Percentiles rank a stretch among this genome's conserved stretches.
These are phyloP conservation scores for Candida germanica DNA, from an alignment of 805 yeast species.

Conservation along the genomic window DNA sequence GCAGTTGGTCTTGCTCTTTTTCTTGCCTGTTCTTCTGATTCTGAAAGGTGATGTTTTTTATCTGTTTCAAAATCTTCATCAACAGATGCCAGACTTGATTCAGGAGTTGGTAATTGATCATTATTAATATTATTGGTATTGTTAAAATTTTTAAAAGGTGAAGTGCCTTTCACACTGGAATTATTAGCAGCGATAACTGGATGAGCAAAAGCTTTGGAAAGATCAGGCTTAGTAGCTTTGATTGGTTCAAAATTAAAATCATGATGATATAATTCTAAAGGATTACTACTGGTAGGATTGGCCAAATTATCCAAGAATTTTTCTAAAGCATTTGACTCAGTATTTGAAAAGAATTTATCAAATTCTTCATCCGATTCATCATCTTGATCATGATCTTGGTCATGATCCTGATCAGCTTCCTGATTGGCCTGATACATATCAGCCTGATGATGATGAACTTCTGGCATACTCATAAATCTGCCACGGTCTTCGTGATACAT, in stretches of 20 bases:
- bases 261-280: constrained; percentile 28
- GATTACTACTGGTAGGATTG: constrained; percentile 23
- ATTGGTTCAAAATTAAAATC: constrained; percentile 15
- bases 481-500: constrained; percentile 4
- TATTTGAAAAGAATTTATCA: constrained; percentile 35
- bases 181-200: no score
- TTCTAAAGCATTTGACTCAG: constrained; percentile 38
- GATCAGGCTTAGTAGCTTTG: constrained; percentile 15
- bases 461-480: constrained; percentile 1
- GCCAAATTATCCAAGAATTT: constrained; percentile 40
- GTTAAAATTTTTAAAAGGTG: no score
- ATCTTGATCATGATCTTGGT: constrained; percentile 6
- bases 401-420: not conserved
- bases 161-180: no score
- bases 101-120: constrained; percentile 37
- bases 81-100: constrained; percentile 25
- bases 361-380: constrained; percentile 23
- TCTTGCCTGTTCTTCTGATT: constrained; percentile 9
- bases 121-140: constrained; percentile 1
- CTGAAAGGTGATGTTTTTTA: not conserved
- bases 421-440: not conserved
- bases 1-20: constrained; percentile 25
- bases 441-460: not conserved
- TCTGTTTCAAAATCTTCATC: constrained; percentile 12
- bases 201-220: constrained; percentile 28